These are phyloP conservation scores for Spirogloea muscicola DNA, from an alignment of 139 green algal species.

Conservation along the genomic window DNA sequence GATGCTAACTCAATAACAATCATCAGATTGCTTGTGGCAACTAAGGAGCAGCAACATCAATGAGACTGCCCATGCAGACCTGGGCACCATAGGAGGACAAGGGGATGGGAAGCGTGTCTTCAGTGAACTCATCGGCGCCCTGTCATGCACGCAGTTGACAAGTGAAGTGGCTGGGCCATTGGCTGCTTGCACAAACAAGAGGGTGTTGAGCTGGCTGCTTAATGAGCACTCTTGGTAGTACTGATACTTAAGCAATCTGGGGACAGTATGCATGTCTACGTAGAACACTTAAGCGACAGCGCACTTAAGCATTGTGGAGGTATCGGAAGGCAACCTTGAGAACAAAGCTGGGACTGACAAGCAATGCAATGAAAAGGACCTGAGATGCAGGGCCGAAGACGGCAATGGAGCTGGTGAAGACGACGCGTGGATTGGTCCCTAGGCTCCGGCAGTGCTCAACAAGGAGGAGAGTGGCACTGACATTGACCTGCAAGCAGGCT, in stretches of 20 bases:
- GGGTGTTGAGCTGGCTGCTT: no score
- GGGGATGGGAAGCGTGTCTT: constrained; percentile 2
- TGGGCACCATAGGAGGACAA: neutral
- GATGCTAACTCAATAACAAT: no score
- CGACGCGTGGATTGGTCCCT: neutral
- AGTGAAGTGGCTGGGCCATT: no score
- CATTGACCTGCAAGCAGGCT: constrained; percentile 40
- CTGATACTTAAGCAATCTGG: no score
- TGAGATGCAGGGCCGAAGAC: constrained; percentile 22
- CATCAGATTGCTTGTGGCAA: neutral
- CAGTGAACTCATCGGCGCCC: no score
- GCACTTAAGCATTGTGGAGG: no score
- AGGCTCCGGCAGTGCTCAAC: constrained; percentile 2
- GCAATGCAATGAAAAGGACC: neutral
- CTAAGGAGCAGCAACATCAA: neutral
- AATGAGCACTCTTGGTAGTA: no score
- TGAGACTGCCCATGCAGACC: neutral
- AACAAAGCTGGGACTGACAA: neutral
- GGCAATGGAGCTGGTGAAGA: constrained; percentile 35
- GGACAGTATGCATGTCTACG: neutral
- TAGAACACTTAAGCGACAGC: neutral
- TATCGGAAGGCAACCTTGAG: neutral
- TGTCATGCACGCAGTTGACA: no score
- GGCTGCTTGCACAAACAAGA: no score
- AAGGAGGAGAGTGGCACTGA: constrained; percentile 4